Base-by-base conservation (phyloP, 768 basidiomycete genomes). In the Candolleomyces eurysporus region DNA sequence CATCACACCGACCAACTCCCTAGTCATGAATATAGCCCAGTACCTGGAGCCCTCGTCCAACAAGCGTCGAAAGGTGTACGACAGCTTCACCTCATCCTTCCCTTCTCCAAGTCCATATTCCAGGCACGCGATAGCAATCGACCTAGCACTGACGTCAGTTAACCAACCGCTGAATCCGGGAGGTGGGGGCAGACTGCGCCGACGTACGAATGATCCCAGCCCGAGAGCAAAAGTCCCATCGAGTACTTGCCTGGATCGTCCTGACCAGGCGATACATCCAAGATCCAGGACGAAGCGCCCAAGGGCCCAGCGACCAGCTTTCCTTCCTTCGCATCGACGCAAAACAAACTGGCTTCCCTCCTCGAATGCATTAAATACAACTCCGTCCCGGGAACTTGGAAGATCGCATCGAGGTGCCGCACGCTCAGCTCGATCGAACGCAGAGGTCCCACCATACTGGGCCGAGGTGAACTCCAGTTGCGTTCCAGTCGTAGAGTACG, bases 201-300 rank as follows among this genome's bases (percentile, higher is more conserved):
- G 21, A 42, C 22, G 36, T 31, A 45, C 43, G 7, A 1, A n/a
- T 48, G 14, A 7, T 21, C 26, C 31, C 19, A 39, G 5, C 48
- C 48, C 46, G 57, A 59, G 3, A 65, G 60, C 42, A 73, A 58
- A 42, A 72, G 49, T 2, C 65, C 71, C 63, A 73, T 69, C 17
- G 69, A 69, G 40, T 73, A 73, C 58, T 26, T 61, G 14, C 69
- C 71, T 9, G 30, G 61, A 17, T 67, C 59, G 46, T 71, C 65
- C 55, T 66, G 64, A 7, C 69, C 73, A 21, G 72, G 67, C 17
- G 71, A 71, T 4, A 73, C 67, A 60, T 75, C 73, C 48, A 68
- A 53, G 13, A 73, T 57, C 22, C 56, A 52, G 16, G 43, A 51
- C 46, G 63, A 64, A 13, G 65, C 62, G 16, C 48, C 26, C 32